Conservation (phyloP, 2,329 filamentous ascomycete species). For the Fusarium sp. region DNA sequence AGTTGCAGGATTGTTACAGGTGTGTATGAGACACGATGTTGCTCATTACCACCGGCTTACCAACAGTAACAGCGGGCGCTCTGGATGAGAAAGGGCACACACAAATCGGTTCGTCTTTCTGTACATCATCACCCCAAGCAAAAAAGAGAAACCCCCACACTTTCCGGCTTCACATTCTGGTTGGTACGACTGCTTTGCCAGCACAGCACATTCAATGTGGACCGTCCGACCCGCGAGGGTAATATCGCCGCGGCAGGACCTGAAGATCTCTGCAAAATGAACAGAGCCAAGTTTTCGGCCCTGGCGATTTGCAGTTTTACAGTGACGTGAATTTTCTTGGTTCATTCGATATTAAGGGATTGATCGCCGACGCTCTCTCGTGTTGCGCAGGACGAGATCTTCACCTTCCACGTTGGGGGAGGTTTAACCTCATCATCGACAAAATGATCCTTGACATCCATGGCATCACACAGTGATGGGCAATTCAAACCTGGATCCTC, state of each 20-base stretch:
- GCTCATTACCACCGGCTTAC: slow-evolving; percentile 1
- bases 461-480: neutral
- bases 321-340: neutral
- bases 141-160: neutral
- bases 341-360: slow-evolving; percentile 7
- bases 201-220: neutral
- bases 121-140: neutral
- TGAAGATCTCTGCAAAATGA: slow-evolving; percentile 2
- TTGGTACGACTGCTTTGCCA: neutral
- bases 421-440: neutral
- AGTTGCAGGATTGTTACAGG: slow-evolving; percentile 44
- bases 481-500: neutral
- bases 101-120: neutral
- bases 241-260: slow-evolving; percentile 10
- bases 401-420: neutral
- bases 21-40: slow-evolving; percentile 29
- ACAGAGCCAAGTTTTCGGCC: neutral
- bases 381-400: slow-evolving; percentile 17
- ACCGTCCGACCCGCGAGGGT: neutral
- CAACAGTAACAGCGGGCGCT: neutral
- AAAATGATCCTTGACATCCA: neutral
- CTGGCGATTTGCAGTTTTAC: slow-evolving; percentile 1
- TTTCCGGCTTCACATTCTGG: neutral
- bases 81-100: neutral
- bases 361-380: slow-evolving; percentile 29